These are phyloP conservation scores for Trypanosoma avium DNA, from an alignment of 208 protist genomes.

Conservation along the genomic window DNA sequence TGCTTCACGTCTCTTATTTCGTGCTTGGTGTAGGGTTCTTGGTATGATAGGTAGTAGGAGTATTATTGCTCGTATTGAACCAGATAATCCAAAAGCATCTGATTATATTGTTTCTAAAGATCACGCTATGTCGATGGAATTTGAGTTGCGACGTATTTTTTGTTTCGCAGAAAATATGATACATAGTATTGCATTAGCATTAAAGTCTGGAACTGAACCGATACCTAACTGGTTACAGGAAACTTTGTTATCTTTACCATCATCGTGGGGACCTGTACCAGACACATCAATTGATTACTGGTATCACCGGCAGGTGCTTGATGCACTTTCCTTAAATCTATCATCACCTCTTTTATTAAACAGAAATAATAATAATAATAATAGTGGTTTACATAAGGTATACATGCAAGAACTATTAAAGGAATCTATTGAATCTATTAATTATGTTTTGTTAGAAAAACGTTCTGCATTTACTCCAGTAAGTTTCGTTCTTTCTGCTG, in stretches of 20 bases:
- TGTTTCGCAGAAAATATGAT: constrained; percentile 8
- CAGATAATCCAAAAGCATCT: background rate
- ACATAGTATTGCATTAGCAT: background rate
- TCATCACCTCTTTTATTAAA: constrained; percentile 1
- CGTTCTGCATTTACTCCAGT: background rate
- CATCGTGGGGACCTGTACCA: background rate
- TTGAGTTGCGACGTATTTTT: background rate
- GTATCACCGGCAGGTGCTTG: constrained; percentile 3
- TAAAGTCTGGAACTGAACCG: constrained; percentile 2
- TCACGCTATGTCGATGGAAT: constrained; percentile 10
- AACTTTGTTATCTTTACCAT: background rate
- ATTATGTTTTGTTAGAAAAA: constrained; percentile 10
- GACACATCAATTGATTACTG: background rate
- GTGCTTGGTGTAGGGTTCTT: constrained; percentile 21
- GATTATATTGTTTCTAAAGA: constrained; percentile 7
- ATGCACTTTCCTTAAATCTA: constrained; percentile 1
- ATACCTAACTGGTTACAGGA: constrained; percentile 7
- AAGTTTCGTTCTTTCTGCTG: constrained; percentile 3
- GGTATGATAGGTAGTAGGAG: constrained; percentile 16
- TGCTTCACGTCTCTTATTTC: constrained; percentile 17
- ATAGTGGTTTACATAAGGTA: background rate
- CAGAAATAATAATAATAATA: background rate
- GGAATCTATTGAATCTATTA: constrained; percentile 18
- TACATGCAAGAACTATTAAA: constrained; percentile 23
- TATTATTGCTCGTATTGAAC: background rate